Evolutionary conservation across 2,329 filamentous ascomycete genomes (phyloP), one percentile per base, ranked within the genome.

Genomic region (Diatrype stigma): DNA sequence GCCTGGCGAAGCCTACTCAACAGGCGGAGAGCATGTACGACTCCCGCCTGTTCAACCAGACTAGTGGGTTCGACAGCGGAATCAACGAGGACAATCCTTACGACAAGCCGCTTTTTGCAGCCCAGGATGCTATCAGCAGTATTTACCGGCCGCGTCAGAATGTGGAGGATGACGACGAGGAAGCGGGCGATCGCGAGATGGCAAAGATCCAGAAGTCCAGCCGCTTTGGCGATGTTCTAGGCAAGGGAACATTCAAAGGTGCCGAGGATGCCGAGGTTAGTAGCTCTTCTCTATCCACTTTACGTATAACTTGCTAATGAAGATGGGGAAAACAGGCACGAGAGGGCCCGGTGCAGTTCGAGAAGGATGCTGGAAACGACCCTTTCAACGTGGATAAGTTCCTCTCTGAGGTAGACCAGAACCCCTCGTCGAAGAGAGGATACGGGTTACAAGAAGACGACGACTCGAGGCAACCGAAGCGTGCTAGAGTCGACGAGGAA

Each of bases 81-180:
- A 91, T 96, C 79, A 99, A 99, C 69, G 94, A 99, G 70, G 94
- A 99, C 69, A 94, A 99, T 65, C 85, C 86, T 0, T 99, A 97
- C 73, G 94, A 97, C 70, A 97, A 97, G 72, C 94, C 94, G 19
- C 76, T 99, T 7, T 99, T 99, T 67, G 92, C 92, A 1, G 93
- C 94, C 14, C 91, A 96, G 67, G 93, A 97, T 66, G 93, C 90
- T 8, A 90, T 96, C 62, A 94, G 84, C 73, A 93, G 86, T 68
- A 97, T 99, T 59, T 99, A 99, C 71, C 82, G 91, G 32, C 90
- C 93, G 1, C 82, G 82, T 21, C 82, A 87, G 22, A 85, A 86
- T 51, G 82, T 86, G 63, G 87, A 86, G 46, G 89, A 90, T 16
- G 87, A 89, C 17, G 87, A 88, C 51, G 90, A 90, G 46, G 90